Evolutionary conservation across 2,329 filamentous ascomycete genomes (phyloP).

Genomic region (Epicoccum sorghinum): DNA sequence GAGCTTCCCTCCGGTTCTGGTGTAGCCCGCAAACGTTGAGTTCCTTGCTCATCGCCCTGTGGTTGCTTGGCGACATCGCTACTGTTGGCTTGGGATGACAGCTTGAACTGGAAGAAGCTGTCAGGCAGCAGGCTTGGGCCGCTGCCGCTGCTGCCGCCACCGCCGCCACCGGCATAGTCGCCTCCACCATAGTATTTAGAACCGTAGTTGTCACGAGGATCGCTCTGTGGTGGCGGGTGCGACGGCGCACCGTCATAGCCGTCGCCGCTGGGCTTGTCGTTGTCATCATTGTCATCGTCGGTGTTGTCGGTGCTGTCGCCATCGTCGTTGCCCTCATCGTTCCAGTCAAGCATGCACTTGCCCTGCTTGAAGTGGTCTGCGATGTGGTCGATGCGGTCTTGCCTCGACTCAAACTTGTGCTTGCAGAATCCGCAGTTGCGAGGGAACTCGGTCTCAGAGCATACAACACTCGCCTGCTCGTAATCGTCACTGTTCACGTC

Average conservation of each 20-base stretch:
- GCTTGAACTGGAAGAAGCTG: slow-evolving; percentile 43
- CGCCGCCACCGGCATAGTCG: slow-evolving; percentile 15
- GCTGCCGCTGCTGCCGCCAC: slow-evolving; percentile 17
- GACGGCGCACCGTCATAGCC: slow-evolving; percentile 32
- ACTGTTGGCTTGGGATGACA: slow-evolving; percentile 17
- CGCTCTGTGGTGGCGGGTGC: slow-evolving; percentile 26
- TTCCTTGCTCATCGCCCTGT: not conserved
- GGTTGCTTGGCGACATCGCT: slow-evolving; percentile 3
- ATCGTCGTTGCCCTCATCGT: slow-evolving; percentile 36
- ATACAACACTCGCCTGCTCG: slow-evolving; percentile 40
- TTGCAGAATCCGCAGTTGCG: slow-evolving; percentile 46
- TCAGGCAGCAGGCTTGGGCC: slow-evolving; percentile 16
- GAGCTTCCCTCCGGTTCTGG: slow-evolving; percentile 19
- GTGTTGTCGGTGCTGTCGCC: slow-evolving; percentile 32
- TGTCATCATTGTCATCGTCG: slow-evolving; percentile 33
- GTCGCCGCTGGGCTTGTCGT: slow-evolving; percentile 35
- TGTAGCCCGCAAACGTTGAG: not conserved
- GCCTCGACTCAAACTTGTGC: slow-evolving; percentile 41
- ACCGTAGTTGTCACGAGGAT: slow-evolving; percentile 25
- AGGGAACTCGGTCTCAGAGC: slow-evolving; percentile 44
- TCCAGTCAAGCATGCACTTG: slow-evolving; percentile 48
- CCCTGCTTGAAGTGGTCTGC: slow-evolving; percentile 48
- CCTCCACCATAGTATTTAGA: slow-evolving; percentile 28
- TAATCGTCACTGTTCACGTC: slow-evolving; percentile 38
- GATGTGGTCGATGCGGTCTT: slow-evolving; percentile 48